Conservation (phyloP, 139 green algal species). For the Chlamydomonas sp. region DNA sequence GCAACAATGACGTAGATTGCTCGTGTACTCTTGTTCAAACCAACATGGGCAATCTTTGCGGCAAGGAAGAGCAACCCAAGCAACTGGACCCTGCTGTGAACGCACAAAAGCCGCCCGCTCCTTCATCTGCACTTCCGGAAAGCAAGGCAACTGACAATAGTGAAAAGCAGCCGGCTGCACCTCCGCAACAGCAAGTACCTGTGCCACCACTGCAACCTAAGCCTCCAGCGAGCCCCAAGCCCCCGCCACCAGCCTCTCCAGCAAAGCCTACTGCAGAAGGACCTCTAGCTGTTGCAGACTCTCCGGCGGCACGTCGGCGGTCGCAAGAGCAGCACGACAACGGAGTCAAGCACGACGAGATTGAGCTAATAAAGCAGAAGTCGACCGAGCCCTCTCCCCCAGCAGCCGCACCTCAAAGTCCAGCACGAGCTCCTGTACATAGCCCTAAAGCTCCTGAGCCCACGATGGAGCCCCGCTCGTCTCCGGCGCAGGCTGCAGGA, state of each 20-base stretch:
- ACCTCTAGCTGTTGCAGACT: conserved; percentile 13
- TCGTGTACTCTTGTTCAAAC: not conserved
- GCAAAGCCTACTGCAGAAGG: too few relatives aligned
- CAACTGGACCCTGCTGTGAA: not conserved
- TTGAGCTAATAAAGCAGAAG: conserved; percentile 36
- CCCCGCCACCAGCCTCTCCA: too few relatives aligned
- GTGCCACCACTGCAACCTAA: too few relatives aligned
- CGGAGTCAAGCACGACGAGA: conserved; percentile 35
- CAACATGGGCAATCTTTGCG: conserved; percentile 32
- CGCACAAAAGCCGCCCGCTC: not conserved
- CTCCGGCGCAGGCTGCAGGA: too few relatives aligned
- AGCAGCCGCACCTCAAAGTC: not conserved
- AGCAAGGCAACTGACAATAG: not conserved
- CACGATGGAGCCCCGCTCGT: too few relatives aligned
- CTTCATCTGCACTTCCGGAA: not conserved
- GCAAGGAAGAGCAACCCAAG: not conserved
- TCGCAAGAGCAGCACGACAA: conserved; percentile 19
- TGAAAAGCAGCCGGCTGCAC: not conserved
- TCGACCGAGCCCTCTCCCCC: conserved; percentile 16
- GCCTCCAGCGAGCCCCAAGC: too few relatives aligned
- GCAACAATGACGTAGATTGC: not conserved
- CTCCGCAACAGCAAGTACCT: not conserved
- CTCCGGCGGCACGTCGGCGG: not conserved
- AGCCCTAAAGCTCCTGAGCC: conserved; percentile 2
- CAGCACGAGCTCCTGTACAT: not conserved